Base-by-base conservation (phyloP, 257 asterid genomes). In the Mentha longifolia region DNA sequence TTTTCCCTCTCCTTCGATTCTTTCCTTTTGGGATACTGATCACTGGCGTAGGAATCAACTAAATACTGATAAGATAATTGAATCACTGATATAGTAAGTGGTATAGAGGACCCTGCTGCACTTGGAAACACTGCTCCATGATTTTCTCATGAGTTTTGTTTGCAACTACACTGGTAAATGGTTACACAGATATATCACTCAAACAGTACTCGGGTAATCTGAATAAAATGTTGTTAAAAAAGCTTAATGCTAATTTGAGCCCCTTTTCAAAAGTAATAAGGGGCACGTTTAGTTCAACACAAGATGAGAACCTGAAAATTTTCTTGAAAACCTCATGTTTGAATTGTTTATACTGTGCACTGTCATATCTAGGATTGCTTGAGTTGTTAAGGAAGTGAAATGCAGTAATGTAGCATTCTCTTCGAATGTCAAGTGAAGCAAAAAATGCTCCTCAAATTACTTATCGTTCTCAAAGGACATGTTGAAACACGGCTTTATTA, bases 281-380 rank as follows among this genome's bases (percentile, higher is more conserved):
- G 16, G 22, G 59, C 15, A 54, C 59, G 3, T 54, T 3, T 54
- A 54, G 20, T 22, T 54, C 59, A 20, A 20, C 2, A 9, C 12
- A 4, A 20, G 17, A 22, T 22, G 16, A 22, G 37, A 14, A 20
- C 25, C 37, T 22, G 11, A 37, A 55, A 55, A 1, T 22, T 22
- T 58, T 49, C 31, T 28, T 3, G 31, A 47, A 47, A 31, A 15
- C 46, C 31, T 31, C 31, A 7, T 28, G 46, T 49, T 55, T 17
- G 19, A 47, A 49, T 28, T 28, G 8, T 30, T 59, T 65, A 2
- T 35, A 47, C 47, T 66, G 37, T 16, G 16, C 9, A 55, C 3
- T 55, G 61, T 12, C 37, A 22, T 35, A 66, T 49, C 46, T 66
- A n/a, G 52, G 46, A 28, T 17, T 47, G 58, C 17, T 10, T 65